Evolutionary conservation across 1,139 yeast species (phyloP).

Genomic region (Protomyces pachydermus): DNA sequence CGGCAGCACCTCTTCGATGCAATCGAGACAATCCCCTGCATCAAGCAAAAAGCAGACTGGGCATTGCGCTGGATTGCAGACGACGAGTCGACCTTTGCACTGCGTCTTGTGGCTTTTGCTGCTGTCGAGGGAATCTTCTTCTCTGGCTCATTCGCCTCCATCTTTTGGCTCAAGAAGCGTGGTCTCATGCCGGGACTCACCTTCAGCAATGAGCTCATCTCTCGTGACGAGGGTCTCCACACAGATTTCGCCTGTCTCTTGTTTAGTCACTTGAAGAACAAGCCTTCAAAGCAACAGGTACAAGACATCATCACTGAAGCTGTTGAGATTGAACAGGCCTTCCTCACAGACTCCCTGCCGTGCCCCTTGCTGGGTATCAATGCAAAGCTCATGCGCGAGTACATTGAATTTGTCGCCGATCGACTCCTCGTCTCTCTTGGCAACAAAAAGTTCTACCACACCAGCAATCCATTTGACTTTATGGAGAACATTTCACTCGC

Average conservation of each 20-base stretch:
- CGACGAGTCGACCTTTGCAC: slow-evolving; percentile 80
- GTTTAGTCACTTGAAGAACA: slow-evolving; percentile 85
- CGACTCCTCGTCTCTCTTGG: slow-evolving; percentile 85
- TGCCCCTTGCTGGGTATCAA: slow-evolving; percentile 91
- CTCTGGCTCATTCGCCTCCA: slow-evolving; percentile 95
- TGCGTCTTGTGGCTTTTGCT: slow-evolving; percentile 95
- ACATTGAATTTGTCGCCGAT: slow-evolving; percentile 96
- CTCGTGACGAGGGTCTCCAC: slow-evolving; percentile 98
- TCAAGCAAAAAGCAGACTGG: slow-evolving; percentile 96
- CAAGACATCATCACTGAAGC: slow-evolving; percentile 90
- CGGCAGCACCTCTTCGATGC: slow-evolving; percentile 86
- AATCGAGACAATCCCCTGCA: slow-evolving; percentile 87
- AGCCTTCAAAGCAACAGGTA: slow-evolving; percentile 74
- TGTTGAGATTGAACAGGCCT: slow-evolving; percentile 87
- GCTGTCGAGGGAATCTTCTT: slow-evolving; percentile 99
- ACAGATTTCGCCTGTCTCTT: slow-evolving; percentile 96
- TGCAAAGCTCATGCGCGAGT: slow-evolving; percentile 86
- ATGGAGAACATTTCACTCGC: slow-evolving; percentile 98
- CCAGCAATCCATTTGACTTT: slow-evolving; percentile 90
- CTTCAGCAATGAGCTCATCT: slow-evolving; percentile 90
- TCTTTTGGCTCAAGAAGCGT: slow-evolving; percentile 93
- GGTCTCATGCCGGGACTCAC: slow-evolving; percentile 98
- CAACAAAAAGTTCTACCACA: slow-evolving; percentile 80
- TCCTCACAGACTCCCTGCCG: slow-evolving; percentile 90
- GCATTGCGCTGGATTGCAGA: slow-evolving; percentile 94